Base-by-base conservation (phyloP, 345 rosid genomes). In the Sisymbrium irio region DNA sequence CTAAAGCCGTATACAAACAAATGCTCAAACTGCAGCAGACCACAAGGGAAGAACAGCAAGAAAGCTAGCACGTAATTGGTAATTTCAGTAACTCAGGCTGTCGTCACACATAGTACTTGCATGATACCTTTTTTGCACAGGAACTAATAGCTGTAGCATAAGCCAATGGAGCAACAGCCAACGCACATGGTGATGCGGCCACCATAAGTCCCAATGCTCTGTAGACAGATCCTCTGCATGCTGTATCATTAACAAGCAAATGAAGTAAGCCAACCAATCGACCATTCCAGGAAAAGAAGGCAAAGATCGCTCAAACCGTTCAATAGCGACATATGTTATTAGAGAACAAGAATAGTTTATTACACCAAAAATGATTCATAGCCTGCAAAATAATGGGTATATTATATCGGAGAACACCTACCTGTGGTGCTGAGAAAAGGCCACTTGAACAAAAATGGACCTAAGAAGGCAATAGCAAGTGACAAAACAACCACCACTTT, bases 111-210 rank as follows among this genome's bases (percentile, higher is more conserved):
- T 41, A 54, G 61, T 36, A 18, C 57, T 32, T 18, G 57, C 17
- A 30, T 67, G 36, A 47, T 88, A 92, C 98, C 97, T 95, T 88
- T 84, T 74, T 90, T 9, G 97, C 97, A 80, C 97, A 95, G 56
- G 97, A 87, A 71, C 97, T 95, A 72, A 95, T 85, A 72, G 99
- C 97, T 78, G 85, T 92, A 62, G 94, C 97, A 82, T 95, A 95
- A n/a, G 97, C 96, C 84, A 95, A 83, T 2, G 98, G 98, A 85
- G 98, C 99, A 27, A 95, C 97, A 30, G 97, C 99, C 83, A 95
- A 80, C 66, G 98, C 98, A 80, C 99, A 95, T 9, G 96, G 97
- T 18, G 99, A 92, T 70, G 97, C 97, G 44, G 97, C 99, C 77
- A 92, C 91, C 97, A 95, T 90, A 66, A 95, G 91, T 63, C 97